A percentile compares a stretch with the other conserved stretches of the same genome.
Evolutionary conservation across 768 basidiomycete genomes (phyloP).

Genomic region (Leccinum uliginosum): DNA sequence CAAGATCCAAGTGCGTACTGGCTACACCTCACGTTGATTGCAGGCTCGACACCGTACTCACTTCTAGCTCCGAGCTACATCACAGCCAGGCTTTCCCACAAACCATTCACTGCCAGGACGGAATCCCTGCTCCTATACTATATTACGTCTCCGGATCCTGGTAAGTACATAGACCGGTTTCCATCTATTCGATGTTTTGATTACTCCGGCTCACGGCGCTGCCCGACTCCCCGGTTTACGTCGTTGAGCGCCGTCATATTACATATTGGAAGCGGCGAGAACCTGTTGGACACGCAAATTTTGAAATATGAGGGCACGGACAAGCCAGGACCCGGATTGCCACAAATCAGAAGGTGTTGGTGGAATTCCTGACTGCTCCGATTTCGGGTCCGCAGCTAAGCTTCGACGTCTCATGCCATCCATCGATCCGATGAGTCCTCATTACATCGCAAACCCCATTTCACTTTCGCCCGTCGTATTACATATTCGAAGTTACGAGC

Average conservation of each 20-base stretch:
- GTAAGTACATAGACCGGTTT: background rate
- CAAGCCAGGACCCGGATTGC: background rate
- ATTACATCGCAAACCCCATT: background rate
- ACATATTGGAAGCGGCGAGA: background rate
- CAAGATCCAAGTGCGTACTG: too few relatives aligned
- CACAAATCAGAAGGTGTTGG: background rate
- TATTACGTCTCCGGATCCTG: background rate
- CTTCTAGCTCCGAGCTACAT: too few relatives aligned
- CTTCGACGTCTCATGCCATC: background rate
- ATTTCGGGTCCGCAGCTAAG: background rate
- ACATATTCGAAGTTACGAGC: background rate
- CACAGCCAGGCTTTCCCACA: too few relatives aligned
- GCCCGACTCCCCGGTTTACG: background rate
- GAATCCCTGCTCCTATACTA: background rate
- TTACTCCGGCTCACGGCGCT: background rate
- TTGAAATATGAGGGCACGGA: background rate
- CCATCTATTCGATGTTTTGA: background rate
- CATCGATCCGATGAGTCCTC: background rate
- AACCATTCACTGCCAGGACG: background rate
- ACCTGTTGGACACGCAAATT: background rate
- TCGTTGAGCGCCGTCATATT: background rate
- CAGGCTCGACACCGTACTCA: too few relatives aligned
- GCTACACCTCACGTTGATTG: too few relatives aligned
- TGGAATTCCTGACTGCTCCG: background rate
- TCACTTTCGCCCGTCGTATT: background rate